Conservation (phyloP, 1,139 yeast species). For the Ogataea hybrid region DNA sequence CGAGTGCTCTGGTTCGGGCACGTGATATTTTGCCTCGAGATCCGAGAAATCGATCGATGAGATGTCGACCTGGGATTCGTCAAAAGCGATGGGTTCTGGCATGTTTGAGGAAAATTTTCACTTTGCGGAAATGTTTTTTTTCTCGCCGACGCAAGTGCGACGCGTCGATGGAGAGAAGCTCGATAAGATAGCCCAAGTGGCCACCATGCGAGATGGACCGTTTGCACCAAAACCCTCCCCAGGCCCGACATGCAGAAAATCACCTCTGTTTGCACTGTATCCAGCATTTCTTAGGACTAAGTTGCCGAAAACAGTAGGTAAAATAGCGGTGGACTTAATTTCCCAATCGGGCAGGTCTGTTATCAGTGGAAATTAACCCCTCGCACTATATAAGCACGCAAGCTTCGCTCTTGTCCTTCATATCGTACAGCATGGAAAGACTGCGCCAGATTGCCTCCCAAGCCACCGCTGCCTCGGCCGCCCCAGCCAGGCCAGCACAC, state of each 20-base stretch:
- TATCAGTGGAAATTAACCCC: slow-evolving; percentile 5
- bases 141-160: background rate
- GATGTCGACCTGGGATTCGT: slow-evolving; percentile 41
- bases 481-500: slow-evolving; percentile 57
- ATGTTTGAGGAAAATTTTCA: slow-evolving; percentile 11
- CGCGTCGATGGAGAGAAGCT: background rate
- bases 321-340: slow-evolving; percentile 12
- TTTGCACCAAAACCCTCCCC: too few relatives aligned
- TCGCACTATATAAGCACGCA: slow-evolving; percentile 1
- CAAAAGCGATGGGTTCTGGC: slow-evolving; percentile 26
- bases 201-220: background rate
- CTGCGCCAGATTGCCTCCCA: slow-evolving; percentile 64
- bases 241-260: too few relatives aligned
- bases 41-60: slow-evolving; percentile 84
- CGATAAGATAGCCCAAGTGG: too few relatives aligned
- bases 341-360: slow-evolving; percentile 13
- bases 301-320: slow-evolving; percentile 12
- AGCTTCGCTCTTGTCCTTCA: background rate
- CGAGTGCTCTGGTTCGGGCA: slow-evolving; percentile 51
- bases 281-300: slow-evolving; percentile 3
- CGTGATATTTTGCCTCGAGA: slow-evolving; percentile 72
- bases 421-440: slow-evolving; percentile 50
- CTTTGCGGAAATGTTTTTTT: background rate
- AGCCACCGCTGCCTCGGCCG: slow-evolving; percentile 53
- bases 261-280: background rate